A percentile compares a stretch with the other conserved stretches of the same genome.
These are phyloP conservation scores for Agrocybe praecox DNA, from an alignment of 768 basidiomycete genomes.

Conservation along the genomic window DNA sequence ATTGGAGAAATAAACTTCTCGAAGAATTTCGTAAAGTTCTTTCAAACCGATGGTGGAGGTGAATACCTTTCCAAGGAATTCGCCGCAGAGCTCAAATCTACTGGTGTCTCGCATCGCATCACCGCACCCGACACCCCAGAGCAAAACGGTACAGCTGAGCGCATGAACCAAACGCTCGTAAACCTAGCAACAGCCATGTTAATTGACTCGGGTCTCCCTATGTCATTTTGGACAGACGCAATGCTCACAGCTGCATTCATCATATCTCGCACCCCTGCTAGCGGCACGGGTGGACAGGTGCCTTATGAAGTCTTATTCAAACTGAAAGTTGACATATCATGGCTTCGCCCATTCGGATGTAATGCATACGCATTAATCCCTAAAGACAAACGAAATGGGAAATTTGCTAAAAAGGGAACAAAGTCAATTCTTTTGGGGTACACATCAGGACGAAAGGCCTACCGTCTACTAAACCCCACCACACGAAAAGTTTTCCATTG, in stretches of 20 bases:
- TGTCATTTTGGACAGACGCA: slow-evolving; percentile 25
- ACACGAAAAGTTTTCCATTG: too few relatives aligned
- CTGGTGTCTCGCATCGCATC: slow-evolving; percentile 5
- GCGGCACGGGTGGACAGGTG: slow-evolving; percentile 13
- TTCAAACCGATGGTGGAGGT: slow-evolving; percentile 8
- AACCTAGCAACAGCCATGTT: slow-evolving; percentile 23
- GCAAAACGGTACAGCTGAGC: slow-evolving; percentile 31
- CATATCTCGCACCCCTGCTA: slow-evolving; percentile 18
- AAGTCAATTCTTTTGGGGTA: slow-evolving; percentile 18
- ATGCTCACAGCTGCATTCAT: slow-evolving; percentile 21
- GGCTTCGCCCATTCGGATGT: slow-evolving; percentile 17
- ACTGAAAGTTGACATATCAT: slow-evolving; percentile 8
- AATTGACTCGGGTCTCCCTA: slow-evolving; percentile 19
- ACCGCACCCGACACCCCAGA: slow-evolving; percentile 17
- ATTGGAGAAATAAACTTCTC: slow-evolving; percentile 4
- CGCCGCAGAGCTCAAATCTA: background rate
- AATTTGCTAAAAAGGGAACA: slow-evolving; percentile 13
- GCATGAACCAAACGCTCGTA: slow-evolving; percentile 27
- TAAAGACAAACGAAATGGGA: slow-evolving; percentile 16
- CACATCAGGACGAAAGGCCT: slow-evolving; percentile 14
- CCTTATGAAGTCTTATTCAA: slow-evolving; percentile 20
- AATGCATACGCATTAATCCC: slow-evolving; percentile 18
- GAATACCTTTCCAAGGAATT: slow-evolving; percentile 9
- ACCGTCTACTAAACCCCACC: too few relatives aligned
- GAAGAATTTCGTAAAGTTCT: slow-evolving; percentile 5